phyloP scores from a whole-genome alignment of 2,329 filamentous ascomycete genomes.

The Verticillium nubilum region DNA sequence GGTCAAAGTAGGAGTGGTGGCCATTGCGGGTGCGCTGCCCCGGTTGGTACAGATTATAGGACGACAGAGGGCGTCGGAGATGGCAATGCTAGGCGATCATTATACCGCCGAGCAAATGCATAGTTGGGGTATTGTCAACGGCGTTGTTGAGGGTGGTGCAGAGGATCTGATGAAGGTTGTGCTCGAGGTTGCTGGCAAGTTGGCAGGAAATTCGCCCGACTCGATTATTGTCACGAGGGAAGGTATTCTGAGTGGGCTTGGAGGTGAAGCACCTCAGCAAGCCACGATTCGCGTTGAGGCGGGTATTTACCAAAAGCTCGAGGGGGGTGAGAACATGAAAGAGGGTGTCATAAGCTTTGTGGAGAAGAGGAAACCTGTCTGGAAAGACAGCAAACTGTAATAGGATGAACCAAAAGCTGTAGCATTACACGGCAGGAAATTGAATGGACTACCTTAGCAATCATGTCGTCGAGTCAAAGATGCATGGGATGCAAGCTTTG shows the following conservation, averaged over 20 bases:
- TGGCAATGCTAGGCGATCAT: constrained; percentile 59
- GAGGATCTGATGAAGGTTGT: constrained; percentile 50
- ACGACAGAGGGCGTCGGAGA: constrained; percentile 63
- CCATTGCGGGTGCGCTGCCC: constrained; percentile 65
- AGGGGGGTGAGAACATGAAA: constrained; percentile 65
- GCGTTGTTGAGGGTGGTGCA: constrained; percentile 38
- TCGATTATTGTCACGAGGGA: constrained; percentile 68
- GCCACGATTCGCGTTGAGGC: constrained; percentile 53
- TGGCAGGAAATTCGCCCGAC: constrained; percentile 68
- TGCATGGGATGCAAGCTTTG: too few relatives aligned
- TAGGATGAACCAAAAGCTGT: neutral
- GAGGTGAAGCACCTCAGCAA: constrained; percentile 58
- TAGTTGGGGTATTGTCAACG: constrained; percentile 67
- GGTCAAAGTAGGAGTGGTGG: constrained; percentile 64
- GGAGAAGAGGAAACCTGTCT: constrained; percentile 65
- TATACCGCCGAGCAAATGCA: constrained; percentile 55
- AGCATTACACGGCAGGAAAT: too few relatives aligned
- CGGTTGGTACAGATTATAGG: constrained; percentile 62
- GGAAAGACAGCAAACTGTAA: constrained; percentile 58
- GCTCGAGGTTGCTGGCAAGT: constrained; percentile 52
- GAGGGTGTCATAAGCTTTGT: constrained; percentile 73
- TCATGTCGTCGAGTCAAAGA: too few relatives aligned
- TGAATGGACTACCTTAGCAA: too few relatives aligned
- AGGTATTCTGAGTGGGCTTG: constrained; percentile 69
- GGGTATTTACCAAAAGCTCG: constrained; percentile 53